A percentile compares a stretch with the other conserved stretches of the same genome.
Conservation (phyloP, 768 basidiomycete genomes). For the Nevesoporus exiguus region DNA sequence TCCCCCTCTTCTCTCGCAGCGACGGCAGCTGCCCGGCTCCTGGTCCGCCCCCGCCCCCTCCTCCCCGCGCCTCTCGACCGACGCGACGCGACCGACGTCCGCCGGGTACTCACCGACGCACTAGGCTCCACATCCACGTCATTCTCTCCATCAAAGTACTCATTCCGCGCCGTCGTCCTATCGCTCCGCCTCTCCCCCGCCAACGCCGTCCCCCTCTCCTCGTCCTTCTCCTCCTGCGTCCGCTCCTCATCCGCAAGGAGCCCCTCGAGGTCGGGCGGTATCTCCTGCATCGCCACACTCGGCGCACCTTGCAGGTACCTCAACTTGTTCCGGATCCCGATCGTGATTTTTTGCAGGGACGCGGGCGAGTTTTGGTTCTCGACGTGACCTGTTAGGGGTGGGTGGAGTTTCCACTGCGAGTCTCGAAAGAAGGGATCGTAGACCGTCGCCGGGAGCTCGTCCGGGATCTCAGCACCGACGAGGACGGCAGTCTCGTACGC, state of each 20-base stretch:
- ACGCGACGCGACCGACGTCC: conserved; percentile 8
- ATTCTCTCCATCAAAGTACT: conserved; percentile 70
- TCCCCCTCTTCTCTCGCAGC: conserved; percentile 34
- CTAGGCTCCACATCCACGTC: conserved; percentile 56
- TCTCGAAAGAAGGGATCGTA: conserved; percentile 94
- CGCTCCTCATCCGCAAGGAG: conserved; percentile 71
- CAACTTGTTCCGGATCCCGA: conserved; percentile 81
- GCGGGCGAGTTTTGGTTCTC: conserved; percentile 89
- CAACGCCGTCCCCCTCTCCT: conserved; percentile 55
- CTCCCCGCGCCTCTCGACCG: conserved; percentile 24
- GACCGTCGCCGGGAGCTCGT: conserved; percentile 82
- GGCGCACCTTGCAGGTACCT: conserved; percentile 93
- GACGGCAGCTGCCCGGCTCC: conserved; percentile 32
- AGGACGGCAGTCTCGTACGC: conserved; percentile 96
- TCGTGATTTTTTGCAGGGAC: conserved; percentile 83
- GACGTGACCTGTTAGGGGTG: conserved; percentile 85
- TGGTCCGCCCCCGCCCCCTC: conserved; percentile 31
- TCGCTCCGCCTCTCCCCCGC: conserved; percentile 55
- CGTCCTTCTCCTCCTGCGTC: conserved; percentile 64
- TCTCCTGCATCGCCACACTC: conserved; percentile 95
- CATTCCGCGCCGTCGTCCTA: conserved; percentile 53
- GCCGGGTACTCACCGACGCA: conserved; percentile 25
- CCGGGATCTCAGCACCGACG: conserved; percentile 76
- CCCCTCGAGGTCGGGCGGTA: conserved; percentile 86
- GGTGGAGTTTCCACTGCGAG: conserved; percentile 89